Evolutionary conservation across 2,329 filamentous ascomycete species (phyloP).

Genomic region (Ophiostoma fasciatum): DNA sequence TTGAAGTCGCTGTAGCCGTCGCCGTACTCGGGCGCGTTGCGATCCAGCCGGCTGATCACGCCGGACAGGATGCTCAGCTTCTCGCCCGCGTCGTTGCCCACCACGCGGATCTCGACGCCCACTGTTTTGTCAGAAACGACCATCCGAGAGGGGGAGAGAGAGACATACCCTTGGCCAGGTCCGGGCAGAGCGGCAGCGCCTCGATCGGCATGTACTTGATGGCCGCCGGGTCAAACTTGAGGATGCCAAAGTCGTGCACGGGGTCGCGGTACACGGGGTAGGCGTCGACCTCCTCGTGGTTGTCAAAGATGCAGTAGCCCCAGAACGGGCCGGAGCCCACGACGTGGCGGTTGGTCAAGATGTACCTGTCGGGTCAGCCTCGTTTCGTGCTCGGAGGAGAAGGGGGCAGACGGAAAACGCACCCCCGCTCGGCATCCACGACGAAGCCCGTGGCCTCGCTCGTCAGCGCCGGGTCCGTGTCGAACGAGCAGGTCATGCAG

Average conservation of each 20-base stretch:
- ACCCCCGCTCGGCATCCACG: slow-evolving; percentile 82
- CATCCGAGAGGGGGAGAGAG: no score
- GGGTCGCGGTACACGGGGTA: slow-evolving; percentile 95
- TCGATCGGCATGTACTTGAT: slow-evolving; percentile 95
- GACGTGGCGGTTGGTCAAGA: slow-evolving; percentile 81
- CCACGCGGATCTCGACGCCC: slow-evolving; percentile 86
- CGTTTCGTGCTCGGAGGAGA: neutral
- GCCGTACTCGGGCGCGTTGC: slow-evolving; percentile 94
- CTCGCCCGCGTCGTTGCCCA: slow-evolving; percentile 96
- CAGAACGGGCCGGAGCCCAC: slow-evolving; percentile 93
- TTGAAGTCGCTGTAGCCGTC: slow-evolving; percentile 98
- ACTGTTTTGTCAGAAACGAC: no score
- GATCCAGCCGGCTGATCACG: slow-evolving; percentile 88
- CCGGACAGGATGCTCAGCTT: slow-evolving; percentile 96
- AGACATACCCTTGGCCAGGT: slow-evolving; percentile 57
- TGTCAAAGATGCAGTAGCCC: slow-evolving; percentile 97
- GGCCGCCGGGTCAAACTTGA: slow-evolving; percentile 86
- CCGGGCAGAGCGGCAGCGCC: slow-evolving; percentile 66
- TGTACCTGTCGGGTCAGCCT: slow-evolving; percentile 37
- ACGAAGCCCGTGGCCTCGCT: slow-evolving; percentile 97
- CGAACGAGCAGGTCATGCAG: slow-evolving; percentile 94
- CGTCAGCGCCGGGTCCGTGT: slow-evolving; percentile 86
- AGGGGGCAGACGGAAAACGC: slow-evolving; percentile 14
- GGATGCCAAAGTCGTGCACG: slow-evolving; percentile 94
- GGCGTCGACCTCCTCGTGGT: slow-evolving; percentile 92